These are phyloP conservation scores for Ceratobasidium sp. DNA, from an alignment of 1,284 basidiomycete species.

Conservation along the genomic window DNA sequence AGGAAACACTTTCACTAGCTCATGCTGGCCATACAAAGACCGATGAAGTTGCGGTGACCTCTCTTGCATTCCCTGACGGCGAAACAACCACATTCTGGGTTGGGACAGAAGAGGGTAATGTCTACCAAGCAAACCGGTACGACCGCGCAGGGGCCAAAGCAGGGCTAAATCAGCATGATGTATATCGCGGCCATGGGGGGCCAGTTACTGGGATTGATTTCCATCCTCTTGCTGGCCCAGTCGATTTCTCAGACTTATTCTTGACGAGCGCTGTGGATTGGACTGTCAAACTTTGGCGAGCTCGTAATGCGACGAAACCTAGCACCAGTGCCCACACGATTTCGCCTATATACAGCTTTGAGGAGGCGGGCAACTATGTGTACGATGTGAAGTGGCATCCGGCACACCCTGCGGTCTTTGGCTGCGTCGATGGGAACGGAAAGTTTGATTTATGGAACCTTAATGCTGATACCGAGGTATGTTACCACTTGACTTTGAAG, in stretches of 20 bases:
- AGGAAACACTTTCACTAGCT: conserved; percentile 91
- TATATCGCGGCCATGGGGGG: conserved; percentile 92
- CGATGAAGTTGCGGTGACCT: conserved; percentile 93
- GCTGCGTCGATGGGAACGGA: conserved; percentile 91
- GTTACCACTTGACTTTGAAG: conserved; percentile 49
- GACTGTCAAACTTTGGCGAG: conserved; percentile 95
- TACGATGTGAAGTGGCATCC: conserved; percentile 99
- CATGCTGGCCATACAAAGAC: conserved; percentile 92
- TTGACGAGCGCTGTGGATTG: conserved; percentile 92
- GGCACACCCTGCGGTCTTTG: conserved; percentile 92
- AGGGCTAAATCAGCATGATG: conserved; percentile 88
- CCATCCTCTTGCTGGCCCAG: conserved; percentile 88
- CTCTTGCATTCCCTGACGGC: conserved; percentile 91
- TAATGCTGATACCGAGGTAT: conserved; percentile 91
- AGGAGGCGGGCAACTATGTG: conserved; percentile 98
- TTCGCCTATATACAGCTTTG: conserved; percentile 86
- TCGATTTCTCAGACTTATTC: conserved; percentile 96
- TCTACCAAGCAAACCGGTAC: conserved; percentile 95
- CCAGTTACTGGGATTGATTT: conserved; percentile 95
- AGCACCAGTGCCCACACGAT: conserved; percentile 65
- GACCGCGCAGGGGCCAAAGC: conserved; percentile 97
- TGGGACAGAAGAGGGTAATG: conserved; percentile 96
- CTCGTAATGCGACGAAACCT: conserved; percentile 73
- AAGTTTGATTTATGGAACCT: conserved; percentile 97
- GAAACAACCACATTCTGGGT: conserved; percentile 97